Evolutionary conservation across 2,329 filamentous ascomycete genomes (phyloP).

Genomic region (Davidsoniella australis): DNA sequence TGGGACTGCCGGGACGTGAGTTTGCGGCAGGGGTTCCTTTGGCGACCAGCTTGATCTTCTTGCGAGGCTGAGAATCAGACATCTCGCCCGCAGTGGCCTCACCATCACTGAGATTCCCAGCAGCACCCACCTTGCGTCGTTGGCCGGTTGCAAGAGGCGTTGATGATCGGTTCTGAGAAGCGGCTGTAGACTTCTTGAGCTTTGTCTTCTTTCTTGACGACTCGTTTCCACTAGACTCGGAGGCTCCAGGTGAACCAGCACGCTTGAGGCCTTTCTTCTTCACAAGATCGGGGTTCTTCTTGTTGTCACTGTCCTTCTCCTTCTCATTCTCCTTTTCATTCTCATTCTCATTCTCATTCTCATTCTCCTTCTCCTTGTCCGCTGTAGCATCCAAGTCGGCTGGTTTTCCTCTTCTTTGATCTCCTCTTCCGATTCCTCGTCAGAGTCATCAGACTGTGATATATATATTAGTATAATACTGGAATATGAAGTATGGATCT

Average conservation of each 20-base stretch:
- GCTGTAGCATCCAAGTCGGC: slow-evolving; percentile 33
- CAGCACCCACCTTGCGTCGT: slow-evolving; percentile 25
- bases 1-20: slow-evolving; percentile 46
- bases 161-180: slow-evolving; percentile 23
- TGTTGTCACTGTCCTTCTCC: slow-evolving; percentile 40
- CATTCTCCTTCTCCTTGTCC: slow-evolving; percentile 51
- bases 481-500: neutral
- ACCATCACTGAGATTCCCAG: slow-evolving; percentile 52
- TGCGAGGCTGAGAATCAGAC: slow-evolving; percentile 34
- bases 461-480: neutral
- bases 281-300: slow-evolving; percentile 31
- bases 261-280: slow-evolving; percentile 60
- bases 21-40: slow-evolving; percentile 35
- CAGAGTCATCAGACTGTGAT: slow-evolving; percentile 15
- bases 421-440: slow-evolving; percentile 23
- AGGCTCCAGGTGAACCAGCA: slow-evolving; percentile 69
- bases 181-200: slow-evolving; percentile 30
- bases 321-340: slow-evolving; percentile 61
- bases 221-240: slow-evolving; percentile 84
- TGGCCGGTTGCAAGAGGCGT: slow-evolving; percentile 21
- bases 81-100: slow-evolving; percentile 54
- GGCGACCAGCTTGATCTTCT: slow-evolving; percentile 35
- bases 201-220: slow-evolving; percentile 65
- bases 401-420: slow-evolving; percentile 37
- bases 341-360: slow-evolving; percentile 61